Evolutionary conservation across 306 rosid species (phyloP).

Genomic region (Ziziphus jujuba): DNA sequence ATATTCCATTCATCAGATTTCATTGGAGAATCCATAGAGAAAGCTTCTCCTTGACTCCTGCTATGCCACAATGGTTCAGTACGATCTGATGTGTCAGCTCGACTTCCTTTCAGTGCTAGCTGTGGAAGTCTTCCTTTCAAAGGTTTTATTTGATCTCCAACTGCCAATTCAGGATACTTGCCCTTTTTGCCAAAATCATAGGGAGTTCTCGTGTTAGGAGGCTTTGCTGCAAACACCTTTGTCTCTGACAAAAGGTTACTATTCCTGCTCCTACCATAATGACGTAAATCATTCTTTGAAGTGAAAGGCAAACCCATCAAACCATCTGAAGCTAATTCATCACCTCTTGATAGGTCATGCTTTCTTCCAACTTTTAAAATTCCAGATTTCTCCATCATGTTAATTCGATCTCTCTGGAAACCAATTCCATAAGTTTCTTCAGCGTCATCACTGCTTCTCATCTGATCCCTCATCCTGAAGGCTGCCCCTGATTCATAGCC

Average conservation of each 20-base stretch:
- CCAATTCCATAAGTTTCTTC: slow-evolving; percentile 60
- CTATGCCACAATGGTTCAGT: slow-evolving; percentile 43
- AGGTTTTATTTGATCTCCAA: slow-evolving; percentile 51
- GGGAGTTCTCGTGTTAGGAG: slow-evolving; percentile 51
- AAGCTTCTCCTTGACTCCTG: slow-evolving; percentile 51
- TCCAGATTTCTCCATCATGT: slow-evolving; percentile 55
- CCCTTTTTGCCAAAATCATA: slow-evolving; percentile 51
- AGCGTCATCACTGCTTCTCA: slow-evolving; percentile 43
- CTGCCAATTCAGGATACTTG: slow-evolving; percentile 53
- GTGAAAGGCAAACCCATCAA: slow-evolving; percentile 55
- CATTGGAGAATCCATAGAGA: slow-evolving; percentile 51
- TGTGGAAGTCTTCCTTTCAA: slow-evolving; percentile 46
- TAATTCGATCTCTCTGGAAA: slow-evolving; percentile 47
- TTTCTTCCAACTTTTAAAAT: slow-evolving; percentile 58
- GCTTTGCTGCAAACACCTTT: slow-evolving; percentile 49
- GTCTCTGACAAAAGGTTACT: slow-evolving; percentile 42
- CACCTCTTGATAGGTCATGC: slow-evolving; percentile 52
- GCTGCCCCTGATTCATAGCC: slow-evolving; percentile 54
- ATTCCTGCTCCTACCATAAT: slow-evolving; percentile 51
- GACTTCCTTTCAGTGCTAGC: slow-evolving; percentile 35
- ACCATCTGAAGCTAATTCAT: slow-evolving; percentile 45
- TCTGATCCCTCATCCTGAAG: slow-evolving; percentile 56
- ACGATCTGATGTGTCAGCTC: slow-evolving; percentile 47
- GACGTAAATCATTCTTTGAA: slow-evolving; percentile 55
- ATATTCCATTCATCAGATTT: slow-evolving; percentile 58